A percentile compares a stretch with the other conserved stretches of the same genome.
These are phyloP conservation scores for Pyracantha coccinea DNA, from an alignment of 331 rosid genomes.

Conservation along the genomic window DNA sequence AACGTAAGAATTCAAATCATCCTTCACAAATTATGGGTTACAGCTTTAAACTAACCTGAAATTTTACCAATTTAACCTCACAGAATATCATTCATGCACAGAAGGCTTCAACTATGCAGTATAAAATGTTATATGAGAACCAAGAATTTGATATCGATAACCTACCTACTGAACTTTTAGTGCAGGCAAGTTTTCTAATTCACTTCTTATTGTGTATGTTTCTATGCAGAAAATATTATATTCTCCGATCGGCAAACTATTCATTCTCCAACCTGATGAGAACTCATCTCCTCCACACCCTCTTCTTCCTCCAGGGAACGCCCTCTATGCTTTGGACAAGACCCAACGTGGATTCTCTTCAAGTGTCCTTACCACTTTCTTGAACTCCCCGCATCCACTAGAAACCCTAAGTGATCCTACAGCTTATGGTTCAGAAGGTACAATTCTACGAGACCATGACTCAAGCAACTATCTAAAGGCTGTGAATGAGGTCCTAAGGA, in stretches of 20 bases:
- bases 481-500: conserved; percentile 44
- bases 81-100: background rate
- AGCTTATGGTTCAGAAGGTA: conserved; percentile 82
- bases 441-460: conserved; percentile 78
- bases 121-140: background rate
- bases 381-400: conserved; percentile 79
- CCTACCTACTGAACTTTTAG: background rate
- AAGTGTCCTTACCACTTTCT: conserved; percentile 46
- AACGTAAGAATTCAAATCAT: conserved; percentile 31
- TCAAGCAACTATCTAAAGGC: conserved; percentile 84
- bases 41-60: background rate
- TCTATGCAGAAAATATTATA: conserved; percentile 66
- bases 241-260: conserved; percentile 71
- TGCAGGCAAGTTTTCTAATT: background rate
- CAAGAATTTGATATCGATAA: background rate
- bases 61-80: background rate
- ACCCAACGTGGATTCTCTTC: conserved; percentile 43
- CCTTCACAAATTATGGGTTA: background rate
- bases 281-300: conserved; percentile 76
- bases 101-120: background rate
- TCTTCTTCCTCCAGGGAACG: conserved; percentile 57
- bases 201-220: background rate
- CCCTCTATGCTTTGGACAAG: conserved; percentile 51
- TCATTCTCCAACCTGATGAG: conserved; percentile 80
- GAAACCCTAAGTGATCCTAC: conserved; percentile 85